Base-by-base conservation (phyloP, 257 asterid genomes). In the Paraleonurus japonicus region DNA sequence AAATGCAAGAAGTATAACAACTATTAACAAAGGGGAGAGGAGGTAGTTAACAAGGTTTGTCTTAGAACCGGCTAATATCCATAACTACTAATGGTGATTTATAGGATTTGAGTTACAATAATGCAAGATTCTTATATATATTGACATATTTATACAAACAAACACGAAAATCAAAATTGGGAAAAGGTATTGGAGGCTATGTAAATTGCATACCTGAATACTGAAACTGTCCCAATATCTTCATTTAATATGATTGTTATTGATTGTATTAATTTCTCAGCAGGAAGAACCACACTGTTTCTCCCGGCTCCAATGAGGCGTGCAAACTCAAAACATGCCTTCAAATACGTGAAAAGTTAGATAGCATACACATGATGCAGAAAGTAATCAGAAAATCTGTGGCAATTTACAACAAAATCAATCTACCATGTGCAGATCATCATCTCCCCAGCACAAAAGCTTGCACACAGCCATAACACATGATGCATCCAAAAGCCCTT, bases 281-380 rank as follows among this genome's bases (percentile, higher is more conserved):
- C 32, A 33, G 96, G 96, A 84, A 94, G 67, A 61, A 89, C 64
- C 67, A 76, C 96, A 63, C 48, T 51, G 77, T 80, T 85, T 72
- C 77, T 79, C 74, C 87, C 88, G 66, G 85, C 95, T 84, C 89
- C 93, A 77, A 86, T 69, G 65, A 89, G 83, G 78, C 92, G 85
- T 67, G 76, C 77, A 74, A 94, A 94, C 76, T 94, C 97, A 75
- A 91, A 91, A 79, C 99, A 94, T 66, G 96, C 99, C 99, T 94
- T 84, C 80, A 84, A 23, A 70, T 75, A 80, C 87, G 24, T 26
- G 61, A 27, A 79, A 62, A 60, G 80, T 89, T 73, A 85, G 80
- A 65, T 43, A 45, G 70, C 45, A 64, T 55, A 47, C 65, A 62
- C 9, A 67, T 47, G 1, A 61, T 51, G 45, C 45, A 67, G 17